Evolutionary conservation across 2,329 filamentous ascomycete species (phyloP).

Genomic region (Orbilia oligospora): DNA sequence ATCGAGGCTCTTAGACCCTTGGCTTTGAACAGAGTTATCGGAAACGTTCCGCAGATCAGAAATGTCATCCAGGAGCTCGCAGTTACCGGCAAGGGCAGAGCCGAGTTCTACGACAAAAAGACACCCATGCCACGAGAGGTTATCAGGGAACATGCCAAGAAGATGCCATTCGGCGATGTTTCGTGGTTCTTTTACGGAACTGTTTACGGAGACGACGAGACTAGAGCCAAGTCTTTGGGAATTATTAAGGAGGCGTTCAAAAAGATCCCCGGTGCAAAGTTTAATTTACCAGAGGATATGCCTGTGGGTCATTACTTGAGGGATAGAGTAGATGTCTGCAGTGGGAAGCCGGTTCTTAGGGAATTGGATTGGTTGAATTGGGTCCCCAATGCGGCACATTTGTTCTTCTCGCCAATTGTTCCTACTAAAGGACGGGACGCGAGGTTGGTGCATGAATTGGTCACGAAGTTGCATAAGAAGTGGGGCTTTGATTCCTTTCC

Average conservation of each 20-base stretch:
- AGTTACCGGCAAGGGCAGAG: slow-evolving; percentile 66
- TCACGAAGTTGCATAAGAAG: slow-evolving; percentile 67
- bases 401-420: slow-evolving; percentile 72
- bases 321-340: slow-evolving; percentile 66
- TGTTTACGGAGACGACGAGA: slow-evolving; percentile 65
- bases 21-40: slow-evolving; percentile 67
- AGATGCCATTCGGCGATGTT: slow-evolving; percentile 63
- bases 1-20: slow-evolving; percentile 71
- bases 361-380: slow-evolving; percentile 70
- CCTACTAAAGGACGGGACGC: slow-evolving; percentile 70
- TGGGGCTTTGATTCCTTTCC: slow-evolving; percentile 71
- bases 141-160: slow-evolving; percentile 63
- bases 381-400: slow-evolving; percentile 71
- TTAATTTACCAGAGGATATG: slow-evolving; percentile 68
- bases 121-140: slow-evolving; percentile 65
- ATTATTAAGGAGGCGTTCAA: slow-evolving; percentile 69
- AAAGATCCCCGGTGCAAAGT: slow-evolving; percentile 68
- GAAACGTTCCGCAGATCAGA: slow-evolving; percentile 65
- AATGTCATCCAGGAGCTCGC: slow-evolving; percentile 66
- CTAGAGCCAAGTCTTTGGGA: slow-evolving; percentile 62
- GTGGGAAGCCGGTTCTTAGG: slow-evolving; percentile 65
- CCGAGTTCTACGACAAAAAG: slow-evolving; percentile 64
- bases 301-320: slow-evolving; percentile 67
- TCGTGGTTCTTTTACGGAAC: slow-evolving; percentile 59
- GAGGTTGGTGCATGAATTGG: slow-evolving; percentile 68